These are phyloP conservation scores for Stramenopiles sp. DNA, from an alignment of 352 stramenopile genomes.

Conservation along the genomic window DNA sequence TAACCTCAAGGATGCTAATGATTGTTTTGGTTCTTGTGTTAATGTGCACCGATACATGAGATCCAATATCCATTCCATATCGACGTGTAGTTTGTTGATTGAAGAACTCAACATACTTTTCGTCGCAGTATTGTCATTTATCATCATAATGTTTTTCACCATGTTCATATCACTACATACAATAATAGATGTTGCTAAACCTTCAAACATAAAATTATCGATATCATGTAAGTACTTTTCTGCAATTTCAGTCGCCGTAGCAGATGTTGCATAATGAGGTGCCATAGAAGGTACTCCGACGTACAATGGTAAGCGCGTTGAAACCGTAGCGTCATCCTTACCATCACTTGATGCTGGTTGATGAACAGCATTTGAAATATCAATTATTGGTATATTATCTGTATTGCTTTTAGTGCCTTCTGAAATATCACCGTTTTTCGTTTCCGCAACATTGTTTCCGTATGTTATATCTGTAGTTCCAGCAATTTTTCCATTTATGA, in stretches of 20 bases:
- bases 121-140: not conserved
- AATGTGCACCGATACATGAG: not conserved
- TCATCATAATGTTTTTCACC: not conserved
- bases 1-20: not conserved
- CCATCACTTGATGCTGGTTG: not conserved
- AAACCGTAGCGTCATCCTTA: not conserved
- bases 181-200: not conserved
- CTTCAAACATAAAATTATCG: not conserved
- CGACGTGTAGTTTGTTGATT: not conserved
- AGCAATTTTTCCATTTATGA: not conserved
- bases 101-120: not conserved
- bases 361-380: not conserved
- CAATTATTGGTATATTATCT: not conserved
- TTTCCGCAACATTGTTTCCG: not conserved
- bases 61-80: conserved; percentile 6
- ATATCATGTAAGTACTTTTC: not conserved
- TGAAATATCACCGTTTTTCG: not conserved
- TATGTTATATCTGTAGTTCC: not conserved
- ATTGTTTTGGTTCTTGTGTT: not conserved
- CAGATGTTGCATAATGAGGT: not conserved
- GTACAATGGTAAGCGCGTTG: not conserved
- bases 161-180: not conserved
- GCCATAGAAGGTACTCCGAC: not conserved
- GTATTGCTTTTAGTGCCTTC: not conserved
- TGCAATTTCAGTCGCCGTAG: not conserved